Percentiles rank a stretch among this genome's conserved stretches.
Conservation (phyloP, 345 rosid genomes). For the Salix caprea region DNA sequence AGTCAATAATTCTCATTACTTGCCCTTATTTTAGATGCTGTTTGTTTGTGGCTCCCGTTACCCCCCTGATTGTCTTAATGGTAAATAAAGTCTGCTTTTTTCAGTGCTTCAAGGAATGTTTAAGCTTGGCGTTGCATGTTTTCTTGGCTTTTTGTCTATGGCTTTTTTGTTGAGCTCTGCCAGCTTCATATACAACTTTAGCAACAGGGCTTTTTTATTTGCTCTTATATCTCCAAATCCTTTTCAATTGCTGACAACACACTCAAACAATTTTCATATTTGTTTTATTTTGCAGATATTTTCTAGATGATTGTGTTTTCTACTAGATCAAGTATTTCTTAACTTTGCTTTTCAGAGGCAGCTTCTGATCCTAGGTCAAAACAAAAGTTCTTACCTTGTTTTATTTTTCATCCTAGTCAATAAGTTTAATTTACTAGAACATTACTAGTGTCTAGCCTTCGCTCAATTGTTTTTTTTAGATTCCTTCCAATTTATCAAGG, state of each 20-base stretch:
- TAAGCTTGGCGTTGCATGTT: background rate
- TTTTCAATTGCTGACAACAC: background rate
- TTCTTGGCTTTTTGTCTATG: background rate
- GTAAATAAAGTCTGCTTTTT: background rate
- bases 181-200: background rate
- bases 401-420: too few relatives aligned
- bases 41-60: background rate
- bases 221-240: background rate
- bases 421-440: too few relatives aligned
- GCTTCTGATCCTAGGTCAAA: background rate
- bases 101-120: background rate
- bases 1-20: too few relatives aligned
- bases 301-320: too few relatives aligned
- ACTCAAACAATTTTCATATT: background rate
- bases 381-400: too few relatives aligned
- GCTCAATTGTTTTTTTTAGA: too few relatives aligned
- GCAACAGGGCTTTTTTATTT: background rate
- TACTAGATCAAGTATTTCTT: background rate
- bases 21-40: too few relatives aligned
- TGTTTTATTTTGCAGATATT: background rate
- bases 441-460: too few relatives aligned
- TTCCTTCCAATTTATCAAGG: too few relatives aligned
- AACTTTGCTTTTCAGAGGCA: background rate
- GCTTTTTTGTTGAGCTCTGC: background rate
- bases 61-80: background rate